Conservation (phyloP, 495 filamentous ascomycete species). For the Lasiosphaeria miniovina region DNA sequence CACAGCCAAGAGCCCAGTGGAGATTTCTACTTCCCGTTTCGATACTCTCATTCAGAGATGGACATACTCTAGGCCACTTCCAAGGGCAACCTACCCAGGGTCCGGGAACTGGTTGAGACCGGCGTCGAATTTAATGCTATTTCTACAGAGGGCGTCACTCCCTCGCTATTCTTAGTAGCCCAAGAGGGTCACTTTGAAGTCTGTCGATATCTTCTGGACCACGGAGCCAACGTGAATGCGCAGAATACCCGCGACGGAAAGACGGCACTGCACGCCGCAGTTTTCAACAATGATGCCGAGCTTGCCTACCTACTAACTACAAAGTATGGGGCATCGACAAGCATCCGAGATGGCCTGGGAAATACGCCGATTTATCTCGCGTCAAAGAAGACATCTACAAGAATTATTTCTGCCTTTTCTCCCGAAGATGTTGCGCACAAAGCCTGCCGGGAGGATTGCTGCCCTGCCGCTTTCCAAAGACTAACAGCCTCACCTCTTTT, state of each 20-base stretch:
- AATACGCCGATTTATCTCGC: not conserved
- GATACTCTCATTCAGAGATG: not conserved
- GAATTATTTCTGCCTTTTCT: not conserved
- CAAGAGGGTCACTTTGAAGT: not conserved
- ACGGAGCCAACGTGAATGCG: not conserved
- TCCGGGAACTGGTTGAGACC: not conserved
- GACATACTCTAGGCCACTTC: not conserved
- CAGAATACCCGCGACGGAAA: not conserved
- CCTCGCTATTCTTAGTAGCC: not conserved
- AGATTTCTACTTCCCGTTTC: not conserved
- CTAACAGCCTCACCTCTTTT: not conserved
- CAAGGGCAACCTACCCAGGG: not conserved
- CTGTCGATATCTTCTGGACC: not conserved
- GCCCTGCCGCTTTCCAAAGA: not conserved
- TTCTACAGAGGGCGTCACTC: not conserved
- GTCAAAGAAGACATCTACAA: not conserved
- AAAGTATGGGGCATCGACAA: not conserved
- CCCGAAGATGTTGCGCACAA: not conserved
- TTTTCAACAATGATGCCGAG: not conserved
- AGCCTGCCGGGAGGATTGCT: not conserved
- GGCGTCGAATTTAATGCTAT: not conserved
- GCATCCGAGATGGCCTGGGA: not conserved
- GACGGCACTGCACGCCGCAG: not conserved
- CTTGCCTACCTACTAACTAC: not conserved
- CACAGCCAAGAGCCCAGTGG: not conserved